A percentile compares a stretch with the other conserved stretches of the same genome.
These are phyloP conservation scores for Fraxinus americana DNA, from an alignment of 257 asterid species.

Conservation along the genomic window DNA sequence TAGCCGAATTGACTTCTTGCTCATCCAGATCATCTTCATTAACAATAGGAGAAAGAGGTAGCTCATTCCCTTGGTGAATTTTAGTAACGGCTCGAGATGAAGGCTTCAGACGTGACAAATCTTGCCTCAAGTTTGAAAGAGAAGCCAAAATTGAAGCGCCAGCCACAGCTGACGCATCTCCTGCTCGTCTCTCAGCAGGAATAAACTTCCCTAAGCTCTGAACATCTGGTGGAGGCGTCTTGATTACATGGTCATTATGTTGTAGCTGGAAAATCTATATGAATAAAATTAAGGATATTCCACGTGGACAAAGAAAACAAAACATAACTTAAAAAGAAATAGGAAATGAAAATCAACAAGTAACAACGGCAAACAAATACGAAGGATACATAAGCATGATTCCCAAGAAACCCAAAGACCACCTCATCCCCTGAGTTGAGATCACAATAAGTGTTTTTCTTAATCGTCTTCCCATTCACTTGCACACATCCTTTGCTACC, in stretches of 20 bases:
- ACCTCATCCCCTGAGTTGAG: conserved; percentile 90
- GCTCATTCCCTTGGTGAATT: conserved; percentile 49
- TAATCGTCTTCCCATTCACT: conserved; percentile 76
- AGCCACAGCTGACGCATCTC: conserved; percentile 85
- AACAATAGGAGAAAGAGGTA: conserved; percentile 58
- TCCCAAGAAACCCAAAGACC: conserved; percentile 70
- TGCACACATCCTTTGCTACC: conserved; percentile 80
- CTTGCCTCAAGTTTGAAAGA: conserved; percentile 66
- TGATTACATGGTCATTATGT: conserved; percentile 54
- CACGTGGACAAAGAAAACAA: conserved; percentile 20
- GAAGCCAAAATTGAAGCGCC: conserved; percentile 96
- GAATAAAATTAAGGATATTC: conserved; percentile 46
- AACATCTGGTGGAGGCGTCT: conserved; percentile 72
- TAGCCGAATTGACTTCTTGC: conserved; percentile 69
- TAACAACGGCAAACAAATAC: conserved; percentile 14
- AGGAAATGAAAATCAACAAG: conserved; percentile 11
- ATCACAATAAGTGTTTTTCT: conserved; percentile 49
- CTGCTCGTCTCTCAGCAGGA: conserved; percentile 64
- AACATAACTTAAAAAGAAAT: not conserved
- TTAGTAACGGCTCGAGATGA: conserved; percentile 61
- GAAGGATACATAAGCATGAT: conserved; percentile 86
- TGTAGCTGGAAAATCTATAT: conserved; percentile 76
- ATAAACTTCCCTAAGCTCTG: conserved; percentile 57
- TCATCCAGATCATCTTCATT: conserved; percentile 75
- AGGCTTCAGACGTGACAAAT: conserved; percentile 59